phyloP scores from a whole-genome alignment of 1,284 basidiomycete genomes.

The Heliocybe sulcata region DNA sequence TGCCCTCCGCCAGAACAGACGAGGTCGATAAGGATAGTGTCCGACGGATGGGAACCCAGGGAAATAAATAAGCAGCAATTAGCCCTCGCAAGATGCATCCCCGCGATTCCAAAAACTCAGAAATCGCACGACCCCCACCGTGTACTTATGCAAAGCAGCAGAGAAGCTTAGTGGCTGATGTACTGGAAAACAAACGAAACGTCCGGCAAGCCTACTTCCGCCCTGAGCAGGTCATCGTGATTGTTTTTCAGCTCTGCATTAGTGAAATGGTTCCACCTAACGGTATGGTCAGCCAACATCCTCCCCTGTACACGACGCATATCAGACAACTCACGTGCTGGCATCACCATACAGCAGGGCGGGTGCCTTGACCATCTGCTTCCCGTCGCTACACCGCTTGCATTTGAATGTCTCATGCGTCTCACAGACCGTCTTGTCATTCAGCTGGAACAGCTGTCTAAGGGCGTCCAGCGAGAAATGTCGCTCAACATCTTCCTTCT shows the following conservation, averaged over 20 bases:
- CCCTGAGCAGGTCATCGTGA: conserved; percentile 93
- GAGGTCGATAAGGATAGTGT: too few species aligned
- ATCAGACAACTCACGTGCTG: conserved; percentile 72
- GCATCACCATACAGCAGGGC: conserved; percentile 95
- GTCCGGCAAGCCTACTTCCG: conserved; percentile 79
- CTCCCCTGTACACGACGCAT: neutral
- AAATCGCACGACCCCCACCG: too few species aligned
- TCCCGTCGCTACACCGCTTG: conserved; percentile 87
- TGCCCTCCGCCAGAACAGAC: too few species aligned
- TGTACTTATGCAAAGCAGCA: neutral
- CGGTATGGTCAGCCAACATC: neutral
- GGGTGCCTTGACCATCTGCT: conserved; percentile 76
- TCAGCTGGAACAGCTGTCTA: conserved; percentile 89
- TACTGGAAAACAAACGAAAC: conserved; percentile 93
- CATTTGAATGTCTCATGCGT: conserved; percentile 99
- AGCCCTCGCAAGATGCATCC: too few species aligned
- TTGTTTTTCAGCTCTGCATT: conserved; percentile 85
- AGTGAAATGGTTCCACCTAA: conserved; percentile 96
- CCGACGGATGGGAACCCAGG: too few species aligned
- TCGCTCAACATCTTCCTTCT: conserved; percentile 92
- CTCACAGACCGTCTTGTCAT: conserved; percentile 83
- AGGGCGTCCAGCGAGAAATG: conserved; percentile 92
- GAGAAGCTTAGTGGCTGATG: conserved; percentile 58
- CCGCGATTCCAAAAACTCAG: too few species aligned
- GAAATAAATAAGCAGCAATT: too few species aligned